Percentiles rank a stretch among this genome's conserved stretches.
These are phyloP conservation scores for Lasiodiplodia theobromae DNA, from an alignment of 2,329 filamentous ascomycete genomes.

Conservation along the genomic window DNA sequence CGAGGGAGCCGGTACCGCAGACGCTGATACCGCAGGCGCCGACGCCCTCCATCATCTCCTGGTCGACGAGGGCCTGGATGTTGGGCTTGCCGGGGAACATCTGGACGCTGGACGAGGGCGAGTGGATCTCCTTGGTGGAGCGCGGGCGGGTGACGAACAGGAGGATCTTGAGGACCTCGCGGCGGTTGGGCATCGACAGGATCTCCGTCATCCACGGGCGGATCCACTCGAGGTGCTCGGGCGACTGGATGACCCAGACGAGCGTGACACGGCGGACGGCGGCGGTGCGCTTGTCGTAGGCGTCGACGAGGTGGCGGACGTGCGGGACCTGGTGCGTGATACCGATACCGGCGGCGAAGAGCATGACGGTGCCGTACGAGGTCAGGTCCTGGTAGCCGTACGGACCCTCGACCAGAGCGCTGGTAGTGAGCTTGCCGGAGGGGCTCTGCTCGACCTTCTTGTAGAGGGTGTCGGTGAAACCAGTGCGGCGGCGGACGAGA, in stretches of 20 bases:
- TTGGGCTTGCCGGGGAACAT: conserved; percentile 93
- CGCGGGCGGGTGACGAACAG: conserved; percentile 90
- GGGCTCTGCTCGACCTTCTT: conserved; percentile 66
- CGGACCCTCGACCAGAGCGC: conserved; percentile 85
- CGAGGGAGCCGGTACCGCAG: conserved; percentile 76
- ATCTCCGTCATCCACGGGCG: conserved; percentile 90
- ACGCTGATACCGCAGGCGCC: conserved; percentile 90
- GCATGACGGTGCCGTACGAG: conserved; percentile 89
- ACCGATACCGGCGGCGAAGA: conserved; percentile 91
- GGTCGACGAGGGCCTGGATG: conserved; percentile 76
- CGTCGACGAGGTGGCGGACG: conserved; percentile 68
- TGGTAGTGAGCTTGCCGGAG: conserved; percentile 65
- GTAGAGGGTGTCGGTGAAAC: conserved; percentile 85
- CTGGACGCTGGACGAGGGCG: conserved; percentile 79
- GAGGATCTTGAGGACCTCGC: conserved; percentile 83
- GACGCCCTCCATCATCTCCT: conserved; percentile 81
- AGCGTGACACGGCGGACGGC: conserved; percentile 83
- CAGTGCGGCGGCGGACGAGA: conserved; percentile 84
- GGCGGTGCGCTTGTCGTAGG: conserved; percentile 71
- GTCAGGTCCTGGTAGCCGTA: conserved; percentile 85
- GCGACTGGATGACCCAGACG: conserved; percentile 91
- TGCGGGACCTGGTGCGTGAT: conserved; percentile 96
- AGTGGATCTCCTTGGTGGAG: conserved; percentile 81
- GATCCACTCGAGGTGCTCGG: conserved; percentile 91
- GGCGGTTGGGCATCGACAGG: conserved; percentile 78